These are phyloP conservation scores for Diaporthe destruens DNA, from an alignment of 2,329 filamentous ascomycete genomes.

Conservation along the genomic window DNA sequence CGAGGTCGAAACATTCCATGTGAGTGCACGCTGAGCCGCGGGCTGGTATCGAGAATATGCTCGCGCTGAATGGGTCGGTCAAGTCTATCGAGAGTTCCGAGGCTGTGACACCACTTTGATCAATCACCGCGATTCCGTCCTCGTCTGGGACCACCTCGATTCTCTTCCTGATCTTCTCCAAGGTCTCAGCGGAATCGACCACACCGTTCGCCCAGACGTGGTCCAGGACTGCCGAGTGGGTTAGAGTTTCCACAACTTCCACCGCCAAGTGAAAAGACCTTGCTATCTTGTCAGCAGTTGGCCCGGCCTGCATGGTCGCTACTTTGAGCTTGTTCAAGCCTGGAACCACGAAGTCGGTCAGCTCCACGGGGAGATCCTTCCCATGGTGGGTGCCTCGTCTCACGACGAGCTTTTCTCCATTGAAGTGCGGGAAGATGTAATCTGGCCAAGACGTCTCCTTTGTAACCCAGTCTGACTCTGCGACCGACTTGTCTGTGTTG, in stretches of 20 bases:
- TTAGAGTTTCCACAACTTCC: conserved; percentile 73
- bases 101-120: conserved; percentile 50
- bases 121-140: conserved; percentile 73
- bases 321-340: conserved; percentile 75
- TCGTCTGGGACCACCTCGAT: conserved; percentile 60
- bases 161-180: conserved; percentile 67
- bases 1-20: conserved; percentile 89
- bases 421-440: conserved; percentile 77
- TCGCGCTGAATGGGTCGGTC: conserved; percentile 74
- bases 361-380: conserved; percentile 80
- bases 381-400: conserved; percentile 79
- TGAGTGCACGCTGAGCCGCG: conserved; percentile 79
- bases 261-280: conserved; percentile 74
- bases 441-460: conserved; percentile 79
- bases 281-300: conserved; percentile 26
- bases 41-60: conserved; percentile 77
- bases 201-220: conserved; percentile 53
- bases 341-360: conserved; percentile 70
- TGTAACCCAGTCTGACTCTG: conserved; percentile 70
- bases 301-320: conserved; percentile 52
- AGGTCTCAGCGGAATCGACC: conserved; percentile 62
- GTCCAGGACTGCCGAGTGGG: conserved; percentile 58
- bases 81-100: conserved; percentile 70
- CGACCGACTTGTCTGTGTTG: conserved; percentile 45
- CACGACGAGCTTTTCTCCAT: conserved; percentile 67